These are phyloP conservation scores for Venturiaceae sp. DNA, from an alignment of 2,329 filamentous ascomycete species.

Conservation along the genomic window DNA sequence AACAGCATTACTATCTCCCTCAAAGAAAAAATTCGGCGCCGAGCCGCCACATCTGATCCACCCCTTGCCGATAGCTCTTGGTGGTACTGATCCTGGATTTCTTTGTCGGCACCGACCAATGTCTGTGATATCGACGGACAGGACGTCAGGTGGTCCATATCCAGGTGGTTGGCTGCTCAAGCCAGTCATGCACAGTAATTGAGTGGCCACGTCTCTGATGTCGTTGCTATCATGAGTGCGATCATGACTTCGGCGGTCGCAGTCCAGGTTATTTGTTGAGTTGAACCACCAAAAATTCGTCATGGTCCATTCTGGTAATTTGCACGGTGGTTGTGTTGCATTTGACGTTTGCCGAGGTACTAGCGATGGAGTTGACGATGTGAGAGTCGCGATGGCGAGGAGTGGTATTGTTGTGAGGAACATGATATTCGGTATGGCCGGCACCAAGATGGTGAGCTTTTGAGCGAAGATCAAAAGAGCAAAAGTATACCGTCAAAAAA, in stretches of 20 bases:
- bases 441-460: not conserved
- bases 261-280: not conserved
- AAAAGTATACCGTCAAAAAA: too few species aligned
- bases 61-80: not conserved
- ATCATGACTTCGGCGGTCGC: not conserved
- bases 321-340: not conserved
- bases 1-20: not conserved
- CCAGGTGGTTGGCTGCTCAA: not conserved
- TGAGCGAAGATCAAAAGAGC: not conserved
- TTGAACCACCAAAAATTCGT: not conserved
- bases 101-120: not conserved
- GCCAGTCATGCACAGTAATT: not conserved
- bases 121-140: not conserved
- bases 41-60: not conserved
- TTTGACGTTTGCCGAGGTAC: not conserved
- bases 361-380: not conserved
- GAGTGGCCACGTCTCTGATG: too few species aligned
- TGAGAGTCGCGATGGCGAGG: not conserved
- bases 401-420: not conserved
- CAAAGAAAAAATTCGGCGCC: not conserved
- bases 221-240: not conserved
- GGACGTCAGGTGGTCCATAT: not conserved
- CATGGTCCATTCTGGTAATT: not conserved
- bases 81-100: not conserved
- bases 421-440: not conserved